Conservation (phyloP, 2,329 filamentous ascomycete genomes). For the Colletotrichum orchidophilum region DNA sequence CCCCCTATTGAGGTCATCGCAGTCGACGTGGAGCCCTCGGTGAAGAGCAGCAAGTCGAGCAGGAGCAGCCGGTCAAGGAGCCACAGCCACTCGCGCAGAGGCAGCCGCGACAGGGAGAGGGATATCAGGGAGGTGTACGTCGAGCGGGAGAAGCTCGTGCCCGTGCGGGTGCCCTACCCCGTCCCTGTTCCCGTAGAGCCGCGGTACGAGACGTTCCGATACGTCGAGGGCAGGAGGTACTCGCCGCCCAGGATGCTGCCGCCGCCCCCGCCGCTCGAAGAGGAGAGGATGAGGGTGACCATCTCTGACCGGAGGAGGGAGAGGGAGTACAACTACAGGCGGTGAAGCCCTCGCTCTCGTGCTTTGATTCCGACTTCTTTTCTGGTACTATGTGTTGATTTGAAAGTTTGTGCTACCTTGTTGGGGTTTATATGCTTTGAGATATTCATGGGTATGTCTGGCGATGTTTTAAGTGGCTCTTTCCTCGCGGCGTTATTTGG, state of each 20-base stretch:
- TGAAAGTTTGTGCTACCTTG: background rate
- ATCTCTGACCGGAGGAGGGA: constrained; percentile 46
- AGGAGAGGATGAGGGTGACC: constrained; percentile 44
- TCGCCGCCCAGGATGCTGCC: constrained; percentile 43
- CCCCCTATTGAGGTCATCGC: constrained; percentile 39
- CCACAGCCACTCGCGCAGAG: constrained; percentile 41
- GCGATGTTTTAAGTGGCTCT: background rate
- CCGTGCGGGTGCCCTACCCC: constrained; percentile 51
- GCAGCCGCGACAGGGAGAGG: constrained; percentile 27
- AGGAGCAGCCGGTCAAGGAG: constrained; percentile 37
- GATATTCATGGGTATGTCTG: too few species aligned
- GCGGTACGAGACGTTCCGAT: constrained; percentile 60
- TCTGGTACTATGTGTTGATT: background rate
- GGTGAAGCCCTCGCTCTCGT: background rate
- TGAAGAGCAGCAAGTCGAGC: constrained; percentile 28
- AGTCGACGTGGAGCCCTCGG: constrained; percentile 40
- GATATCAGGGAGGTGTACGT: constrained; percentile 54
- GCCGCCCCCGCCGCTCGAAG: constrained; percentile 43
- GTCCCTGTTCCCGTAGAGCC: constrained; percentile 47
- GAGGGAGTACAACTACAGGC: constrained; percentile 40
- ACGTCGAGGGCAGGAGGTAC: constrained; percentile 58
- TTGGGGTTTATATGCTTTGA: background rate
- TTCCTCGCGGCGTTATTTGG: background rate
- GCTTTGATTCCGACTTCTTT: background rate
- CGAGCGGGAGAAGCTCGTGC: constrained; percentile 60